These are phyloP conservation scores for Biancaea sappan DNA, from an alignment of 306 rosid genomes.

Conservation along the genomic window DNA sequence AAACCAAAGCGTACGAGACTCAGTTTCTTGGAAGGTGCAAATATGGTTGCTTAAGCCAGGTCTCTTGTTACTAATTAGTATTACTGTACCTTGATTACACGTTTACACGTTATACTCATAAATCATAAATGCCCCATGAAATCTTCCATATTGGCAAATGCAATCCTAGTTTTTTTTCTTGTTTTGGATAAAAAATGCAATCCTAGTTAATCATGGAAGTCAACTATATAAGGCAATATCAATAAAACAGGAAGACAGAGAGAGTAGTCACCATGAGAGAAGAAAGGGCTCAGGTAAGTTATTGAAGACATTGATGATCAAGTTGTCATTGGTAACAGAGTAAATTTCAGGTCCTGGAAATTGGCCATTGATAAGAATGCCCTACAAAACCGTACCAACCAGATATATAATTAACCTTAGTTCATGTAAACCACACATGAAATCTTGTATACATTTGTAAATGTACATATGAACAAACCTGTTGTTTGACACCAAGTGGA, in stretches of 20 bases:
- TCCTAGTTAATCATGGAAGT: no score
- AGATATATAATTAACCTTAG: neutral
- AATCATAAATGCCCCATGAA: neutral
- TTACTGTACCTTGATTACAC: neutral
- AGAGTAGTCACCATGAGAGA: slow-evolving; percentile 61
- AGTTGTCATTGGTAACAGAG: slow-evolving; percentile 20
- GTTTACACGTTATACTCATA: no score
- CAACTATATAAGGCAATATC: no score
- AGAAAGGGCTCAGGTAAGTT: slow-evolving; percentile 5
- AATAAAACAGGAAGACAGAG: neutral
- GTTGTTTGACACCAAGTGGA: slow-evolving; percentile 56
- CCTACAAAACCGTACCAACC: neutral
- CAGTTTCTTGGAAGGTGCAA: neutral
- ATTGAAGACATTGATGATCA: slow-evolving; percentile 19
- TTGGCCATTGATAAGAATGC: slow-evolving; percentile 21
- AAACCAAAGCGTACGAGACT: no score
- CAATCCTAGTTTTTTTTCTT: no score
- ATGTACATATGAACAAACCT: slow-evolving; percentile 29
- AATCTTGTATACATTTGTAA: neutral
- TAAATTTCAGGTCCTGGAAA: slow-evolving; percentile 8
- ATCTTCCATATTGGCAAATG: neutral
- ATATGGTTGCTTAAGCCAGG: neutral
- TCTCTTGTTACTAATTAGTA: neutral
- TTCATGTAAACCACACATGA: neutral
- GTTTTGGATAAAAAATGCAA: no score